Percentiles rank a stretch among this genome's conserved stretches.
phyloP scores from a whole-genome alignment of 108 stramenopile genomes.

The Cylindrotheca fusiformis region DNA sequence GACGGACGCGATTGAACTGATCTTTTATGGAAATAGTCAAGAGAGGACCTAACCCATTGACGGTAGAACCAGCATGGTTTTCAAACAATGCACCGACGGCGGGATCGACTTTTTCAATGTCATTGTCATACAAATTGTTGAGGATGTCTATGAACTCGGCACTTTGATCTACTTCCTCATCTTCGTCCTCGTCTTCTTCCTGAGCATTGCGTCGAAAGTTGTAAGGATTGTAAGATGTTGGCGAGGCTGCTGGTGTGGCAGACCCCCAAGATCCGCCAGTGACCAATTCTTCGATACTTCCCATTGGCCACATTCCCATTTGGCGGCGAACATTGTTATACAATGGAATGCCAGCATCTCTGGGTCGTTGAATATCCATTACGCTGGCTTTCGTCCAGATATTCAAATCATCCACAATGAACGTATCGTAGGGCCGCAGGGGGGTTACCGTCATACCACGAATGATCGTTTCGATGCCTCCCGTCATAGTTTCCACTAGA shows the following conservation, averaged over 20 bases:
- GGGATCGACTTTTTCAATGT: slow-evolving; percentile 13
- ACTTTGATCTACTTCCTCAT: too few species aligned
- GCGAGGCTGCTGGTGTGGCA: too few species aligned
- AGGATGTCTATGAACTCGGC: neutral
- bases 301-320: slow-evolving; percentile 1
- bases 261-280: neutral
- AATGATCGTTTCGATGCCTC: neutral
- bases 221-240: too few species aligned
- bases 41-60: slow-evolving; percentile 4
- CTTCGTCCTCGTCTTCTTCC: too few species aligned
- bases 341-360: slow-evolving; percentile 11
- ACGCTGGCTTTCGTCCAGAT: neutral
- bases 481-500: neutral
- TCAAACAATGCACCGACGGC: slow-evolving; percentile 19
- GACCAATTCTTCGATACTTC: neutral
- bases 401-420: slow-evolving; percentile 21
- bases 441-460: slow-evolving; percentile 9
- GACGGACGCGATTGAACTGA: slow-evolving; percentile 11
- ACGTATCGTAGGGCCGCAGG: slow-evolving; percentile 3
- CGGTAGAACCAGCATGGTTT: neutral
- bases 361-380: slow-evolving; percentile 10
- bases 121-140: neutral
- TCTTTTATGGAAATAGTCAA: slow-evolving; percentile 7
- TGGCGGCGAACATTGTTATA: slow-evolving; percentile 2
- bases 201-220: too few species aligned